Base-by-base conservation (phyloP, 257 asterid species). In the Cruciata laevipes region DNA sequence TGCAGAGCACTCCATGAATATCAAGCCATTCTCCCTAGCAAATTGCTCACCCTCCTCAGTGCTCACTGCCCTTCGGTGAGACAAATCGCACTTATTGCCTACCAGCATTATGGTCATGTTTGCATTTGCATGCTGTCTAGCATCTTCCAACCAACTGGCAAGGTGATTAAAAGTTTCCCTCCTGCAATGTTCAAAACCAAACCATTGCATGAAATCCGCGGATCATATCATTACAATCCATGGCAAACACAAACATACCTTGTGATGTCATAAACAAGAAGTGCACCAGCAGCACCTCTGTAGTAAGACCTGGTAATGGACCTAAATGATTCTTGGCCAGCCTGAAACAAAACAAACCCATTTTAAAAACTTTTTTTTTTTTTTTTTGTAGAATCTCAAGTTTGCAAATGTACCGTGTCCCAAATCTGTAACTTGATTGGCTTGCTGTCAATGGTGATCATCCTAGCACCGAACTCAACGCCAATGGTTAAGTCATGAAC, bases 251-350 rank as follows among this genome's bases (percentile, higher is more conserved):
- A 23, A 55, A 61, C 27, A 20, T 77, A 89, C 96, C 95, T 85
- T 61, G 95, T 86, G 69, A 89, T 89, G 75, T 89, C 96, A 73
- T 89, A 89, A 72, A 89, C 96, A 21, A 89, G 89, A 42, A 89
- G 84, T 17, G 96, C 96, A 40, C 95, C 96, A 24, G 91, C 96
- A 52, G 95, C 95, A 70, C 95, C 96, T 80, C 96, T 80, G 79
- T 88, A 90, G 86, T 90, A 90, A 35, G 86, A 82, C 83, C 89
- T 85, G 0, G 97, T 83, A 35, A 90, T 80, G 49, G 96, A 86
- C 70, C 95, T 81, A 80, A 90, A 90, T 31, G 86, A 80, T 80
- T 90, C 97, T 81, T 89, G 95, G 23, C 96, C 96, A 66, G 95
- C 95, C 96, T 85, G 77, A 38, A 13, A 78, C 4, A 47, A 37